Evolutionary conservation across 2,329 filamentous ascomycete species (phyloP).

Genomic region (Nothomitra cinnamomea): DNA sequence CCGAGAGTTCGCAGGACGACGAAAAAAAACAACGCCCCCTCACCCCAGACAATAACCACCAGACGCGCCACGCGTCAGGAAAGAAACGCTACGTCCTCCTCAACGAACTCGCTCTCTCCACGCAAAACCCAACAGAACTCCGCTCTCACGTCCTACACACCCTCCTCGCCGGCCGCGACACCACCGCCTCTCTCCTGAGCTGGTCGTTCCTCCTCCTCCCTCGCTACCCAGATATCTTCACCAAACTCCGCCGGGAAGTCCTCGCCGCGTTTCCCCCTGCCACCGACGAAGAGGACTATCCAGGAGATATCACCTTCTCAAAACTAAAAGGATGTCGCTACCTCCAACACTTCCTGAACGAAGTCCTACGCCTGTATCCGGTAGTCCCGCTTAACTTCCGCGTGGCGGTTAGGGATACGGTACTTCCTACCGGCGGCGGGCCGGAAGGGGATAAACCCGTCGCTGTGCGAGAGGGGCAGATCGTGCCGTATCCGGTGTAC

Average conservation of each 20-base stretch:
- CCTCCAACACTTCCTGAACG: slow-evolving; percentile 19
- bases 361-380: slow-evolving; percentile 28
- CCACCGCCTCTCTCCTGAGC: slow-evolving; percentile 20
- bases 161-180: slow-evolving; percentile 23
- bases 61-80: not conserved
- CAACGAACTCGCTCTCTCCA: slow-evolving; percentile 9
- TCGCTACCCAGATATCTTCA: slow-evolving; percentile 21
- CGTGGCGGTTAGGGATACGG: slow-evolving; percentile 24
- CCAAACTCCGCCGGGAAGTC: slow-evolving; percentile 21
- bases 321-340: slow-evolving; percentile 25
- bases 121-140: slow-evolving; percentile 13
- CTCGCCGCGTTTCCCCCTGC: slow-evolving; percentile 19
- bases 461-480: slow-evolving; percentile 16
- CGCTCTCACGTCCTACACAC: slow-evolving; percentile 20
- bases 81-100: slow-evolving; percentile 11
- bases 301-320: slow-evolving; percentile 25
- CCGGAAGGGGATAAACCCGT: slow-evolving; percentile 13
- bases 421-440: slow-evolving; percentile 22
- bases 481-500: slow-evolving; percentile 17
- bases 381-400: slow-evolving; percentile 29
- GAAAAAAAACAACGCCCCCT: not conserved
- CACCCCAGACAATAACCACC: not conserved
- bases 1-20: not conserved
- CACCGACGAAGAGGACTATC: slow-evolving; percentile 21
- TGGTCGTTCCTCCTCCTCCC: slow-evolving; percentile 30